Conservation (phyloP, 768 basidiomycete species). For the Pulveroboletus sp. region DNA sequence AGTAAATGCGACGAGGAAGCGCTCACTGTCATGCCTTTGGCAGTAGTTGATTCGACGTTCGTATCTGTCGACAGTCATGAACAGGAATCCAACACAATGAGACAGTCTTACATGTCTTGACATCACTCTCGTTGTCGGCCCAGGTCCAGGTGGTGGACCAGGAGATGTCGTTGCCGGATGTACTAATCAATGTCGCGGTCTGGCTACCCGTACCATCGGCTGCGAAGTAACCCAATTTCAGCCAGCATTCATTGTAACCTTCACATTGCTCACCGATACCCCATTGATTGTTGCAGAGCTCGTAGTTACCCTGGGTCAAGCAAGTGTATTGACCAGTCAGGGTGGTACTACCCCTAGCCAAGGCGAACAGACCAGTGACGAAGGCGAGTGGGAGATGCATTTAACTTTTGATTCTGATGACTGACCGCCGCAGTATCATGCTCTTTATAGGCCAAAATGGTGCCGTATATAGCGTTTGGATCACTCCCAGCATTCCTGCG, state of each 20-base stretch:
- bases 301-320: conserved; percentile 44
- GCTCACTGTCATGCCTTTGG: conserved; percentile 47
- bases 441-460: conserved; percentile 6
- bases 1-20: neutral
- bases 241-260: neutral
- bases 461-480: neutral
- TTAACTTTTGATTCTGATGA: neutral
- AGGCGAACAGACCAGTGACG: conserved; percentile 5
- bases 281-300: conserved; percentile 60
- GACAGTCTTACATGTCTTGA: conserved; percentile 50
- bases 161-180: conserved; percentile 39
- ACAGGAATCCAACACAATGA: neutral
- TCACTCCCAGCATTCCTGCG: neutral
- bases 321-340: conserved; percentile 46
- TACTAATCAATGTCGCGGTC: conserved; percentile 42
- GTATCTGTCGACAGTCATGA: conserved; percentile 36
- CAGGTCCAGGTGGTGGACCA: conserved; percentile 57
- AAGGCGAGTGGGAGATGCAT: conserved; percentile 16
- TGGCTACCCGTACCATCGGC: conserved; percentile 48
- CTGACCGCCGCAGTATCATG: neutral
- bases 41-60: conserved; percentile 44
- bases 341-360: conserved; percentile 4
- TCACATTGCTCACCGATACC: conserved; percentile 35
- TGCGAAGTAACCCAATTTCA: conserved; percentile 14
- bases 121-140: conserved; percentile 47